Conservation (phyloP, 2,329 filamentous ascomycete species). For the Dactylella cylindrospora region DNA sequence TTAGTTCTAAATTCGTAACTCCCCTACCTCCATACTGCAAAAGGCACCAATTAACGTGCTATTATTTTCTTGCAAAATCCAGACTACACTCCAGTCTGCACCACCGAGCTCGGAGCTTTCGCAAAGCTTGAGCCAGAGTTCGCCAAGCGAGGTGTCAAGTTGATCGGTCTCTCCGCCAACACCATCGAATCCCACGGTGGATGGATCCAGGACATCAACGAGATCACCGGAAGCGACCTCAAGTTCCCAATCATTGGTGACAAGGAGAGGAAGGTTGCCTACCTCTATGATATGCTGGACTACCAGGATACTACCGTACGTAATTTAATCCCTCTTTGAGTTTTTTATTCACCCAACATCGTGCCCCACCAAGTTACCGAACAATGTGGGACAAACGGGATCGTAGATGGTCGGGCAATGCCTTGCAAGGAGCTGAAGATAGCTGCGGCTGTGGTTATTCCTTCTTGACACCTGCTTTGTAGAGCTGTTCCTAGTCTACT, state of each 20-base stretch:
- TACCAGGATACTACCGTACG: constrained; percentile 49
- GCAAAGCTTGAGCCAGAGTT: constrained; percentile 66
- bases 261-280: constrained; percentile 54
- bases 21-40: background rate
- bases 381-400: too few relatives aligned
- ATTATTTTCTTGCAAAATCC: constrained; percentile 35
- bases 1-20: constrained; percentile 7
- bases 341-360: constrained; percentile 7
- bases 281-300: constrained; percentile 53
- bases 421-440: too few relatives aligned
- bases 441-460: too few relatives aligned
- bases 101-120: constrained; percentile 65
- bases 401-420: too few relatives aligned
- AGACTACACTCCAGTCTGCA: constrained; percentile 62
- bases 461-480: constrained; percentile 25
- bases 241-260: constrained; percentile 55
- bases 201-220: constrained; percentile 60
- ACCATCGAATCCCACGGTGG: constrained; percentile 60
- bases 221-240: constrained; percentile 52
- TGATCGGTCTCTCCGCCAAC: constrained; percentile 63
- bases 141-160: constrained; percentile 63
- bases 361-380: too few relatives aligned
- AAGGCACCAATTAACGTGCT: constrained; percentile 47
- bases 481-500: constrained; percentile 9
- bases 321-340: background rate